Conservation (phyloP, 139 green algal species). For the Chlorella vulgaris region DNA sequence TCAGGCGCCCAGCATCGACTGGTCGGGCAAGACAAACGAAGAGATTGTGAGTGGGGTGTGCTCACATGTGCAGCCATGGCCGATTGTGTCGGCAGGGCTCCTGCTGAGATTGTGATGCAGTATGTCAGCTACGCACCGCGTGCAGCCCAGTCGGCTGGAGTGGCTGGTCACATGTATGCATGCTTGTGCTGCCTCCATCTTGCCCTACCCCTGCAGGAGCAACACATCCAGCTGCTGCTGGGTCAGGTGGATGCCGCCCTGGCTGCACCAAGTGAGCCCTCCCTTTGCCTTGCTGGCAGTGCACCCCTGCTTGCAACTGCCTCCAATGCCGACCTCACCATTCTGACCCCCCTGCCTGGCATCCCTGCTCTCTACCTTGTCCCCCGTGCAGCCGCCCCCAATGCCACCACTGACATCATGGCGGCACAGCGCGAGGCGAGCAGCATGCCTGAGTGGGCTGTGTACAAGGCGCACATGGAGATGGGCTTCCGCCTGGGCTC, state of each 20-base stretch:
- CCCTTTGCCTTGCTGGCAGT: not conserved
- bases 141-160: no score
- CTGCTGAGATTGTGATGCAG: no score
- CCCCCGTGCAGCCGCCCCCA: not conserved
- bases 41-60: conserved; percentile 25
- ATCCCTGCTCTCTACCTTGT: not conserved
- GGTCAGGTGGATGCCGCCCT: conserved; percentile 18
- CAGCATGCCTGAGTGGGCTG: conserved; percentile 39
- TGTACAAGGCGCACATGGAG: conserved; percentile 68
- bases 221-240: conserved; percentile 30
- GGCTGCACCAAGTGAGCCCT: not conserved
- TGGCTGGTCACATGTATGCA: not conserved
- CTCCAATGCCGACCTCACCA: not conserved
- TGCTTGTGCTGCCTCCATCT: not conserved
- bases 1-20: not conserved
- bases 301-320: not conserved
- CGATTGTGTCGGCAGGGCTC: not conserved
- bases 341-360: conserved; percentile 1
- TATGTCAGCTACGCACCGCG: no score
- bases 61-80: not conserved
- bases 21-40: conserved; percentile 1
- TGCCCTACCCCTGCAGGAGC: conserved; percentile 15
- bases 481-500: conserved; percentile 56
- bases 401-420: conserved; percentile 12
- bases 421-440: conserved; percentile 34